Percentiles rank a stretch among this genome's conserved stretches.
Conservation (phyloP, 805 yeast species). For the Hanseniaspora nectarophila region DNA sequence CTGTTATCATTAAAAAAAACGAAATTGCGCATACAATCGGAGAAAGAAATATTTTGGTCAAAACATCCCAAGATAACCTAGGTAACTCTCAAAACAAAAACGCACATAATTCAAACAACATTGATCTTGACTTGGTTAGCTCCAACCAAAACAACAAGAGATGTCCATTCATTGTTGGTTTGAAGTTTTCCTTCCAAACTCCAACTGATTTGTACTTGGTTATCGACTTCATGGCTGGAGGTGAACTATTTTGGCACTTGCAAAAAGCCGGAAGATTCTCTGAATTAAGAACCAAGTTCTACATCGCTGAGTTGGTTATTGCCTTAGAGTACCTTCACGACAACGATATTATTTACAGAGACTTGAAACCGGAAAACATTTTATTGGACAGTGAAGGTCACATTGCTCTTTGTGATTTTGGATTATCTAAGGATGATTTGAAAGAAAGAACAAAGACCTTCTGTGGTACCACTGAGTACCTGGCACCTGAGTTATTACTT, state of each 20-base stretch:
- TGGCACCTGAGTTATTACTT: conserved; percentile 90
- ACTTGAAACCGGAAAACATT: conserved; percentile 93
- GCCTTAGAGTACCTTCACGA: conserved; percentile 93
- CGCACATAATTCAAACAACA: neutral
- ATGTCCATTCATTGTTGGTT: conserved; percentile 87
- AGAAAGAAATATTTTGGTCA: conserved; percentile 84
- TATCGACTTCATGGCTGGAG: conserved; percentile 97
- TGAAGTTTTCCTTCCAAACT: conserved; percentile 93
- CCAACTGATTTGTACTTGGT: conserved; percentile 84
- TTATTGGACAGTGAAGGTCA: conserved; percentile 93
- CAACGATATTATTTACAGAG: conserved; percentile 91
- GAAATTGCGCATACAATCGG: conserved; percentile 98
- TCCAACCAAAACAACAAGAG: conserved; percentile 37
- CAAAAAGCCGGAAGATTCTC: conserved; percentile 91
- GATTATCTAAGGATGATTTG: conserved; percentile 85
- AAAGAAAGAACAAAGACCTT: conserved; percentile 88
- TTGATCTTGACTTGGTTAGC: neutral
- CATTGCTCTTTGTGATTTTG: conserved; percentile 94
- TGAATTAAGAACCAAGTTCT: conserved; percentile 90
- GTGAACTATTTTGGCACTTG: conserved; percentile 91
- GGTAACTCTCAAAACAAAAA: neutral
- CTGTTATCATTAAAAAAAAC: conserved; percentile 89
- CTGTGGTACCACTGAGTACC: conserved; percentile 95
- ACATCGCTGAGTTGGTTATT: conserved; percentile 87
- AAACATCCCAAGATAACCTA: conserved; percentile 49